Base-by-base conservation (phyloP, 805 yeast genomes). In the Wickerhamiella nectarea region DNA sequence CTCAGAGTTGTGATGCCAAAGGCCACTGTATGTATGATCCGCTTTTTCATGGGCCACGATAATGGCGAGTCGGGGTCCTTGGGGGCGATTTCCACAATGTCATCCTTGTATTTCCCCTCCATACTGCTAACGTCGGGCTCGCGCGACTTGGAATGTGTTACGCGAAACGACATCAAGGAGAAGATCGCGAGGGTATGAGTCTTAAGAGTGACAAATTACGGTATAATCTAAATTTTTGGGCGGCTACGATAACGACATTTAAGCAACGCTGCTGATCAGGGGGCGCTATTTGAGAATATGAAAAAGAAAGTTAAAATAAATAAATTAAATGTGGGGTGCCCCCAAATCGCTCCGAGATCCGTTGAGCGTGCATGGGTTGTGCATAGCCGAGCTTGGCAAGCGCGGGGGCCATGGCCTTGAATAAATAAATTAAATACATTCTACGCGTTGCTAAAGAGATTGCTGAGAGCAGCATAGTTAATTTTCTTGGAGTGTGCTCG, bases 401-500 rank as follows among this genome's bases (percentile, higher is more conserved):
- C n/a, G n/a, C n/a, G n/a, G n/a, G n/a, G n/a, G n/a, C 14, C 4
- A 9, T 4, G 4, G n/a, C 24, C 14, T 19, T 3, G 9, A 34
- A 35, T 18, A 35, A 35, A 18, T 18, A 35, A 20, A 20, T 35
- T 35, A 33, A 33, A 33, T 33, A 33, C 20, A n/a, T n/a, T n/a
- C 9, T 17, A 17, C 11, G 35, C 35, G 11, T 38, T 40, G 25
- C 18, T 19, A 15, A 60, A 66, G 38, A 66, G 50, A 36, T 51
- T 53, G 19, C 77, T 78, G 43, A 89, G 73, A 4, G 89, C 86
- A 38, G 72, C 77, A 60, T 91, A 91, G 61, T 91, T 91, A 60
- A 91, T 81, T 67, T 91, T 91, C 63, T 79, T 81, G 21, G 95
- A 83, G 51, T 80, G 77, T 6, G 81, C 69, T 55, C 83, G 78